These are phyloP conservation scores for slime mould (Dictyostelium discoideum) DNA, from an alignment of 78 protist species.

Conservation along the genomic window DNA sequence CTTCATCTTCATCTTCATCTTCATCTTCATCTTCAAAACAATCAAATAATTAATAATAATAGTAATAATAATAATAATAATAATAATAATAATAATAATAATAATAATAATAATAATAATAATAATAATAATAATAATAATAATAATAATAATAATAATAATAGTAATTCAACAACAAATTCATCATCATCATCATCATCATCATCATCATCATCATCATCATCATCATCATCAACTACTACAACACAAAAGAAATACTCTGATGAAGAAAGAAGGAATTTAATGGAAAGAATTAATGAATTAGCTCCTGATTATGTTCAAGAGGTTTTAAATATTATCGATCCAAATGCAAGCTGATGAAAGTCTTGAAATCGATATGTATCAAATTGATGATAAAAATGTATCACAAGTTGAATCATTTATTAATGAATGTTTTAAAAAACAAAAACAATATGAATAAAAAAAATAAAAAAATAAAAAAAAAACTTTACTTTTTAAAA, in stretches of 20 bases:
- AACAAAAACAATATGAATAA: background rate
- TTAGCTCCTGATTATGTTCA: background rate
- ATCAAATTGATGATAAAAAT: conserved; percentile 57
- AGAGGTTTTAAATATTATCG: conserved; percentile 14
- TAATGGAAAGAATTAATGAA: conserved; percentile 34
- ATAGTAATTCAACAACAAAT: background rate
- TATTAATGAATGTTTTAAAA: conserved; percentile 17
- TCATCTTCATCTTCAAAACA: background rate
- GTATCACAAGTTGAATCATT: conserved; percentile 41
- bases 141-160: too few species aligned
- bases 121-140: too few species aligned
- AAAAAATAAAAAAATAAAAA: background rate
- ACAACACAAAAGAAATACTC: conserved; percentile 15
- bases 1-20: too few species aligned
- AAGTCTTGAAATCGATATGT: conserved; percentile 57
- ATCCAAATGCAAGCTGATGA: conserved; percentile 61
- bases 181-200: background rate
- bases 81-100: too few species aligned
- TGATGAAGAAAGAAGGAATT: conserved; percentile 24
- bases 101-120: too few species aligned
- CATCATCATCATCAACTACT: background rate
- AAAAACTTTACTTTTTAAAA: too few species aligned
- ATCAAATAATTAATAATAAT: too few species aligned
- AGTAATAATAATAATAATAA: too few species aligned
- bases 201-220: too few species aligned